phyloP scores from a whole-genome alignment of 2,329 filamentous ascomycete species.

The Trichoderma sp. region DNA sequence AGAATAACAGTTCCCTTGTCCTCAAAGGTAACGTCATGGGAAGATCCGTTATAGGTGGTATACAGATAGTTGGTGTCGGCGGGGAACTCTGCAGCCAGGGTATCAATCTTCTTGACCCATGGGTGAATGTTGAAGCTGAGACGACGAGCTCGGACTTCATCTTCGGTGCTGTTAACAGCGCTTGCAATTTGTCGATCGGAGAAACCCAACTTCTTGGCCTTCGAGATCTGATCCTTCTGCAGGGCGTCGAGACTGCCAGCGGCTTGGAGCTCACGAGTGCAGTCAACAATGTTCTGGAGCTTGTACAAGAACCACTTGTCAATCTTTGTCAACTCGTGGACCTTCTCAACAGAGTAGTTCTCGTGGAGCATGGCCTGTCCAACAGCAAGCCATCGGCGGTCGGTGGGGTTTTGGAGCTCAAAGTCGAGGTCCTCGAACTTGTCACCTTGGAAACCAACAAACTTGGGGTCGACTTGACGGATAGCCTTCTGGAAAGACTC shows the following conservation, averaged over 20 bases:
- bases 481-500: conserved; percentile 99
- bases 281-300: conserved; percentile 94
- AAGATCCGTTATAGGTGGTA: conserved; percentile 94
- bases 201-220: conserved; percentile 97
- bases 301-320: conserved; percentile 99
- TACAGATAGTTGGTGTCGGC: conserved; percentile 94
- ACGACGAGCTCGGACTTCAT: conserved; percentile 81
- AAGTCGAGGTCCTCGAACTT: conserved; percentile 91
- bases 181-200: conserved; percentile 92
- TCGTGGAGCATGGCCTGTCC: conserved; percentile 98
- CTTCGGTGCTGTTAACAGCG: conserved; percentile 80
- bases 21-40: conserved; percentile 90
- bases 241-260: conserved; percentile 78
- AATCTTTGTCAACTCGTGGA: conserved; percentile 95
- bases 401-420: conserved; percentile 86
- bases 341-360: conserved; percentile 85
- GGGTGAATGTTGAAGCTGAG: conserved; percentile 85
- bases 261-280: conserved; percentile 78
- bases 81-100: conserved; percentile 92
- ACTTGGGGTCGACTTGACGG: conserved; percentile 90
- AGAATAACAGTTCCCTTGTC: conserved; percentile 88
- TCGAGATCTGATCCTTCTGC: conserved; percentile 82
- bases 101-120: conserved; percentile 98
- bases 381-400: conserved; percentile 95
- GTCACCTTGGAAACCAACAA: conserved; percentile 90